Conservation (phyloP, 495 filamentous ascomycete species). For the Talaromyces wortmannii region DNA sequence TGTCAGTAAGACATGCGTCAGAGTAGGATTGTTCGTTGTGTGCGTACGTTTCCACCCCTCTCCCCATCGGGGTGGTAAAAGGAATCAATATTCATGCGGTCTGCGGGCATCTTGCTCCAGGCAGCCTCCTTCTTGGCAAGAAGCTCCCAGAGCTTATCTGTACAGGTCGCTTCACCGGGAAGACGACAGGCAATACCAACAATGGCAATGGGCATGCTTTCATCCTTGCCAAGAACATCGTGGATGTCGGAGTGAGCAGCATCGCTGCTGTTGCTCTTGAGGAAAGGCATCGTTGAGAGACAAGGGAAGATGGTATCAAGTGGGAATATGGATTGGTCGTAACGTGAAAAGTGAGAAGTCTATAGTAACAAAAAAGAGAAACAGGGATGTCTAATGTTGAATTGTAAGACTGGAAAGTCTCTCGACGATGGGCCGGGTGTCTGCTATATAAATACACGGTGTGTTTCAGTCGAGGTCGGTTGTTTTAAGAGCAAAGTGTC, state of each 20-base stretch:
- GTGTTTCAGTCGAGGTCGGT: too few species aligned
- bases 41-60: constrained; percentile 20
- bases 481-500: too few species aligned
- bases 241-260: background rate
- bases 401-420: too few species aligned
- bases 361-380: too few species aligned
- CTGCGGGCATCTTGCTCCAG: constrained; percentile 3
- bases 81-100: constrained; percentile 8
- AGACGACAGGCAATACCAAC: constrained; percentile 52
- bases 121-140: constrained; percentile 23
- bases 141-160: constrained; percentile 50
- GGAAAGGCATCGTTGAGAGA: background rate
- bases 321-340: background rate
- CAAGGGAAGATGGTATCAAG: background rate
- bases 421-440: too few species aligned
- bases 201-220: constrained; percentile 24
- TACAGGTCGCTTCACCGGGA: constrained; percentile 40
- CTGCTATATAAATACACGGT: too few species aligned
- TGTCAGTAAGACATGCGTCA: background rate
- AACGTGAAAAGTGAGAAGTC: background rate
- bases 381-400: too few species aligned
- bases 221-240: background rate
- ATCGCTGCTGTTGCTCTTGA: background rate
- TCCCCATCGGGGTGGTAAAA: constrained; percentile 26
- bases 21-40: background rate